Evolutionary conservation across 108 stramenopile species (phyloP).

Genomic region (Nannochloropsis granulata): DNA sequence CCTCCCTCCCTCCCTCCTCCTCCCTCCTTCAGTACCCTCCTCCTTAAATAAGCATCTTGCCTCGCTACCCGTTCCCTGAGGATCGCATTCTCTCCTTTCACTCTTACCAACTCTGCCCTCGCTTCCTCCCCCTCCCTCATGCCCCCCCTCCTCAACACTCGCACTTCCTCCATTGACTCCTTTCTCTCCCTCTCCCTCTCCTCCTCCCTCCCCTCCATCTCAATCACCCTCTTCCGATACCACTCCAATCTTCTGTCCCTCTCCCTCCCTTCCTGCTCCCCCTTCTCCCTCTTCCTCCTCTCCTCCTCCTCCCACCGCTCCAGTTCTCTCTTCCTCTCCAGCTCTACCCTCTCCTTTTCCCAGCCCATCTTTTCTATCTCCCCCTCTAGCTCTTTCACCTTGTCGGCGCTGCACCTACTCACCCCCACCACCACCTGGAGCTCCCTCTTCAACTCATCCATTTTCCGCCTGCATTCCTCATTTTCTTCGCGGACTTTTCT

Average conservation of each 20-base stretch:
- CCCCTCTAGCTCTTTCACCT: no score
- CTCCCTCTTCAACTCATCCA: no score
- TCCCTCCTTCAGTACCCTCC: not conserved
- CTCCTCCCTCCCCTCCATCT: not conserved
- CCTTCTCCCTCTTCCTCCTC: not conserved
- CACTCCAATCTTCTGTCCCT: not conserved
- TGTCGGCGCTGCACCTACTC: no score
- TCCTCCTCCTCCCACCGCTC: not conserved
- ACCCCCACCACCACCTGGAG: no score
- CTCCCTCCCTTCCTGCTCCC: not conserved
- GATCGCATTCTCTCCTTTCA: not conserved
- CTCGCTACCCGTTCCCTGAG: not conserved
- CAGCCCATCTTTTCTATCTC: not conserved
- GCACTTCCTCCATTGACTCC: not conserved
- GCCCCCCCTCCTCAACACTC: not conserved
- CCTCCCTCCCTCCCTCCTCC: not conserved
- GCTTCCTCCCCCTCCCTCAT: not conserved
- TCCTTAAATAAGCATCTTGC: not conserved
- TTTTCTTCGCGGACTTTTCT: no score
- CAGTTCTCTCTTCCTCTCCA: not conserved
- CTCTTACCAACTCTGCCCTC: not conserved
- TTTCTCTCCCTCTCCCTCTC: not conserved
- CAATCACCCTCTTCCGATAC: not conserved
- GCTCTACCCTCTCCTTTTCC: not conserved
- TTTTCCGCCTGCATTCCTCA: no score